A percentile compares a stretch with the other conserved stretches of the same genome.
Evolutionary conservation across 208 protist genomes (phyloP).

Genomic region (Tetramitus jugosus): DNA sequence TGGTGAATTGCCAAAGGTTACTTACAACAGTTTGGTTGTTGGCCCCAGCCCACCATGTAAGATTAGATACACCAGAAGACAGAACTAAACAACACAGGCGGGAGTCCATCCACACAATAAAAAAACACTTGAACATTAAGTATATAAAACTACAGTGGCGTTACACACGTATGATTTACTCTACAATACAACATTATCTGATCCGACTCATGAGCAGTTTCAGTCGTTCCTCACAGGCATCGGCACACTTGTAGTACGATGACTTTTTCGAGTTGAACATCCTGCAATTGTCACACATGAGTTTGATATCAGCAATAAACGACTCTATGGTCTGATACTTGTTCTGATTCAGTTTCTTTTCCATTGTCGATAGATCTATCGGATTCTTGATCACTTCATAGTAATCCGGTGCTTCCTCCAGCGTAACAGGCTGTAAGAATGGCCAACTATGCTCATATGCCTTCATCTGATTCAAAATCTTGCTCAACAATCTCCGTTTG

Average conservation of each 20-base stretch:
- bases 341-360: conserved; percentile 23
- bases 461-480: not conserved
- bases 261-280: not conserved
- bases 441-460: not conserved
- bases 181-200: no score
- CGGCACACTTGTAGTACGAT: conserved; percentile 13
- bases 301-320: conserved; percentile 7
- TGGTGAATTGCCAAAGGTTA: conserved; percentile 55
- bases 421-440: conserved; percentile 56
- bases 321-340: conserved; percentile 25
- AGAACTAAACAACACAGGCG: no score
- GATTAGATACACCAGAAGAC: conserved; percentile 22
- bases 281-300: conserved; percentile 24
- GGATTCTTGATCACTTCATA: conserved; percentile 55
- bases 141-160: no score
- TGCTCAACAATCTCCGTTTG: not conserved
- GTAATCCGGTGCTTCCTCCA: conserved; percentile 44
- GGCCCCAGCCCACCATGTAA: conserved; percentile 47
- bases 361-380: conserved; percentile 57
- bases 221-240: not conserved
- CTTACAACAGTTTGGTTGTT: conserved; percentile 76
- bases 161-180: no score
- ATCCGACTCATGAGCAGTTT: conserved; percentile 9
- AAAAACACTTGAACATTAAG: no score
- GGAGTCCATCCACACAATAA: no score